Base-by-base conservation (phyloP, 345 rosid species). In the Linum usitatissimum region DNA sequence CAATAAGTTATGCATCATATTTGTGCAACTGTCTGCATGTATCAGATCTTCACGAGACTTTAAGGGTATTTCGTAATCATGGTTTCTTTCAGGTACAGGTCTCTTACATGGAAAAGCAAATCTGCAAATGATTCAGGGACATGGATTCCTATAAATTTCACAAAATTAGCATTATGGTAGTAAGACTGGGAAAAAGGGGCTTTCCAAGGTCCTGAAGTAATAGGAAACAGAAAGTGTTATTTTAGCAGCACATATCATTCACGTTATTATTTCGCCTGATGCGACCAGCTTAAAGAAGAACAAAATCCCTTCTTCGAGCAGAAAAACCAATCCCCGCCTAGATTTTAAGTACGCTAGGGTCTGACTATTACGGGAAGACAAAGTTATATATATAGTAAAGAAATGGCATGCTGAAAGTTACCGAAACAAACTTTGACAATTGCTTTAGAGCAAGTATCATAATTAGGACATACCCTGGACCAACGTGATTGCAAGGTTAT, bases 401-500 rank as follows among this genome's bases (percentile, higher is more conserved):
- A 34, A 34, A 34, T 34, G 38, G 3, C 38, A 45, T 45, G 51
- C 51, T 45, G 51, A 45, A 45, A 45, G 51, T 10, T 45, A 45
- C 10, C 13, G 2, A 10, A 10, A 12, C 14, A 45, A 45, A 45
- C 17, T 45, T 10, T 4, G 3, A 45, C 14, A 45, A 10, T 10
- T 45, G 51, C 51, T 45, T 45, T 2, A 4, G 17, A 4, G 10
- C 17, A 10, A 12, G 14, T 4, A 45, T 45, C 51, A 45, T 13
- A 45, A 45, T 45, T 18, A 18, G 14, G 60, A 55, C 55, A 28
- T 75, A 93, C 99, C 96, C 84, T 86, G 57, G 92, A 86, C 99
- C 99, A 93, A 54, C 87, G 92, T 68, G 87, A 84, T 75, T 73
- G 72, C 49, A 77, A 63, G 62, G 78, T 80, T 62, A 93, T 65